Conservation (phyloP, 75 land plant genomes). For the Larix kaempferi region DNA sequence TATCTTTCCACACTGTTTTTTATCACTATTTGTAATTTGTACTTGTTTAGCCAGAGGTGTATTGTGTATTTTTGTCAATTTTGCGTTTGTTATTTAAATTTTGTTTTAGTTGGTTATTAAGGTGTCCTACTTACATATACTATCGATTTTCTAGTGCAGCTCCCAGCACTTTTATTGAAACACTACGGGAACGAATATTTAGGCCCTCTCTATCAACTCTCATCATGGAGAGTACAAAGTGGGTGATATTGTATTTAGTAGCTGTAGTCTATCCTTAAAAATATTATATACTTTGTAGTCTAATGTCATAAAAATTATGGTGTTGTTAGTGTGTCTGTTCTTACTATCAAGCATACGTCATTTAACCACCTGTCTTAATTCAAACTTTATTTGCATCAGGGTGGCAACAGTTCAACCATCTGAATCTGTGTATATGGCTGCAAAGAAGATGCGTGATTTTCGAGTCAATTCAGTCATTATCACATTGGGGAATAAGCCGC, state of each 20-base stretch:
- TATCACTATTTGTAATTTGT: not conserved
- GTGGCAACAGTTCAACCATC: conserved; percentile 81
- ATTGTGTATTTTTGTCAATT: not conserved
- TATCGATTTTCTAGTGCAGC: conserved; percentile 32
- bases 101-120: not conserved
- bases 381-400: conserved; percentile 30
- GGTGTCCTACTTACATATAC: not conserved
- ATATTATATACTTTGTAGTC: not conserved
- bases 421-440: conserved; percentile 78
- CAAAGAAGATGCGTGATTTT: conserved; percentile 82
- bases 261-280: not conserved
- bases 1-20: not conserved
- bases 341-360: not conserved
- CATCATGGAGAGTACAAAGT: conserved; percentile 66
- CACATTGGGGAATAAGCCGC: conserved; percentile 66
- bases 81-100: not conserved
- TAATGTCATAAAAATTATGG: not conserved
- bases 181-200: conserved; percentile 83
- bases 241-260: conserved; percentile 3
- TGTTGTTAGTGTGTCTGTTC: not conserved
- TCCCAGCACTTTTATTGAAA: conserved; percentile 71
- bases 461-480: conserved; percentile 80
- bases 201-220: conserved; percentile 84
- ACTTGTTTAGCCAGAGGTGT: not conserved
- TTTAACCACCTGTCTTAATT: not conserved